These are phyloP conservation scores for Oryza coarctata DNA, from an alignment of 176 grass and related monocot species.

Conservation along the genomic window DNA sequence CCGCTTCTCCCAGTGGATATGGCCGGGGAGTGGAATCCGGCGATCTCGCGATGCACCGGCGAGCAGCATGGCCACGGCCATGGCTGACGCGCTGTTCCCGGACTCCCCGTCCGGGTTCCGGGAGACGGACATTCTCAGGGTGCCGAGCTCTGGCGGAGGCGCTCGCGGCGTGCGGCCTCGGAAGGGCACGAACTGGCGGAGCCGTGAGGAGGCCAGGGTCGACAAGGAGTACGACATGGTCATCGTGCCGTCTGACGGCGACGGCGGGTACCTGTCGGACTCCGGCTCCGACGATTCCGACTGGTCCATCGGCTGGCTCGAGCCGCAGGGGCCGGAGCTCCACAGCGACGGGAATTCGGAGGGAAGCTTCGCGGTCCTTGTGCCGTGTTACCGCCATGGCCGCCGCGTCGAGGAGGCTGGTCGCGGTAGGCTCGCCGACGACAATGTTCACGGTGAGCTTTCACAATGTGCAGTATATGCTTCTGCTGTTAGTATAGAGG, in stretches of 20 bases:
- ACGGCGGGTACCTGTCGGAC: conserved; percentile 46
- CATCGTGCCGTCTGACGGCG: conserved; percentile 61
- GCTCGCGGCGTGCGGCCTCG: not conserved
- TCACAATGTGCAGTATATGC: not conserved
- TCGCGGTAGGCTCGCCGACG: not conserved
- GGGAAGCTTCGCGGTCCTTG: conserved; percentile 73
- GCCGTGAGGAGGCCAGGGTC: conserved; percentile 25
- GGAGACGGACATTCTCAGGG: conserved; percentile 40
- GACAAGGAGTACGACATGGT: conserved; percentile 70
- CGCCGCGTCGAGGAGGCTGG: conserved; percentile 14
- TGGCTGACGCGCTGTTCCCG: conserved; percentile 19
- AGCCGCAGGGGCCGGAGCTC: conserved; percentile 67
- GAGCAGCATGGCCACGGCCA: not conserved
- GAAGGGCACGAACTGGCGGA: conserved; percentile 41
- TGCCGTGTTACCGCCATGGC: conserved; percentile 59
- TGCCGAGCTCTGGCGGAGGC: not conserved
- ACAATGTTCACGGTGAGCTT: conserved; percentile 35
- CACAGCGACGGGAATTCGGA: conserved; percentile 53
- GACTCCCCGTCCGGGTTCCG: conserved; percentile 57
- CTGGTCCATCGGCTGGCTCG: conserved; percentile 82
- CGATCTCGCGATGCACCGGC: not conserved
- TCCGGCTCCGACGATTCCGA: conserved; percentile 68
- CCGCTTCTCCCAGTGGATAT: conserved; percentile 60
- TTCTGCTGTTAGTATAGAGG: not conserved
- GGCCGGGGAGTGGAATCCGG: conserved; percentile 29